Evolutionary conservation across 2,329 filamentous ascomycete species (phyloP), one percentile per base, ranked within the genome.

Genomic region (Myriosclerotinia curreyana): DNA sequence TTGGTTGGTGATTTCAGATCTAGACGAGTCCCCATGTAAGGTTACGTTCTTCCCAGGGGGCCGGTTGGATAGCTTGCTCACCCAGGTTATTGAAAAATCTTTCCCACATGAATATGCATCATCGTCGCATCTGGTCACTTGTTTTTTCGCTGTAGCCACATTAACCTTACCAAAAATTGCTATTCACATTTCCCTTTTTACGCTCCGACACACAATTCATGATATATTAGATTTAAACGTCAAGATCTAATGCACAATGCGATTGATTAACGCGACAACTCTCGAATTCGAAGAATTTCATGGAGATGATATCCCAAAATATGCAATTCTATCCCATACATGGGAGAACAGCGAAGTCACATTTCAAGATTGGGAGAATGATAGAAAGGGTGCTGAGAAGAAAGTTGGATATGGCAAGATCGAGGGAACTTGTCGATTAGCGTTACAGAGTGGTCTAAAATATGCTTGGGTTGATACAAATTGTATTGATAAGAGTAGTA

Each of bases 251-350:
- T 1, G 3, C 38, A 34, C 5, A 1, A 50, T 60, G 44, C 44
- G 56, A 5, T 12, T 50, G 8, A 46, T 60, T 25, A 46, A 60
- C 12, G 12, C 56, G 12, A n/a, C 2, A 2, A 50, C 56, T 15
- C n/a, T 49, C 6, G 7, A 44, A 7, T 28, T 62, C 5, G 20
- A 53, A 22, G 59, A 62, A 31, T 54, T 62, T 15, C 12, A 28
- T 3, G 59, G 59, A 17, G n/a, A 46, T 8, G 1, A 40, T 17
- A n/a, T 53, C 2, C 49, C 59, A 1, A 20, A 46, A n/a, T 64
- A 79, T 56, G 76, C 76, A 11, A 78, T 78, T 50, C 73, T 79
- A 14, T 78, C 76, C 0, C 77, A 79, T 60, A 75, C 72, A 2
- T 78, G 76, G 77, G 72, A 71, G 1, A 51, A 64, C 20, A 69